Conservation (phyloP, 176 grass and related monocot species). For the Otatea glauca region DNA sequence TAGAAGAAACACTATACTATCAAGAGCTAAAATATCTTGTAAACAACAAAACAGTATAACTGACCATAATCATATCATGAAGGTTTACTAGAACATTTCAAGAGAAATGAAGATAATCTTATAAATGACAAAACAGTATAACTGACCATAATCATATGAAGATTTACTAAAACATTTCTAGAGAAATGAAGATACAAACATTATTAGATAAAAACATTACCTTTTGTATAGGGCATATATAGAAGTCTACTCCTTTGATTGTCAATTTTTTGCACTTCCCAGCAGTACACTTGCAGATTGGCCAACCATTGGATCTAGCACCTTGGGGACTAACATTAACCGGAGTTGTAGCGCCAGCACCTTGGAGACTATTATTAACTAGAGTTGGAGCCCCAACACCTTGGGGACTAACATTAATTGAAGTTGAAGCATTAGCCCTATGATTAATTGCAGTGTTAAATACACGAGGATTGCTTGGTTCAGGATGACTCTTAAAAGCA, state of each 20-base stretch:
- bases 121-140: constrained; percentile 3
- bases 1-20: constrained; percentile 25
- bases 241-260: constrained; percentile 42
- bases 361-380: constrained; percentile 35
- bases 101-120: constrained; percentile 14
- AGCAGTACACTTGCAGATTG: constrained; percentile 64
- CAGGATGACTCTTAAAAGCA: constrained; percentile 31
- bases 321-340: constrained; percentile 35
- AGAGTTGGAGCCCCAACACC: constrained; percentile 28
- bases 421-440: constrained; percentile 10
- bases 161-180: constrained; percentile 7
- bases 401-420: constrained; percentile 35
- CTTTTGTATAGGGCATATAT: constrained; percentile 62
- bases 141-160: background rate
- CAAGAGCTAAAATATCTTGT: constrained; percentile 33
- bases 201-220: constrained; percentile 45
- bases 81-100: constrained; percentile 2
- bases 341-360: constrained; percentile 11
- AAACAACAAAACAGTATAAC: background rate
- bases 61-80: background rate
- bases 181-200: background rate
- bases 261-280: constrained; percentile 47
- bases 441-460: background rate
- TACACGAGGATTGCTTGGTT: background rate
- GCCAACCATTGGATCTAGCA: constrained; percentile 15